phyloP scores from a whole-genome alignment of 2,329 filamentous ascomycete species.

The Ceratocystis cacaofunesta region DNA sequence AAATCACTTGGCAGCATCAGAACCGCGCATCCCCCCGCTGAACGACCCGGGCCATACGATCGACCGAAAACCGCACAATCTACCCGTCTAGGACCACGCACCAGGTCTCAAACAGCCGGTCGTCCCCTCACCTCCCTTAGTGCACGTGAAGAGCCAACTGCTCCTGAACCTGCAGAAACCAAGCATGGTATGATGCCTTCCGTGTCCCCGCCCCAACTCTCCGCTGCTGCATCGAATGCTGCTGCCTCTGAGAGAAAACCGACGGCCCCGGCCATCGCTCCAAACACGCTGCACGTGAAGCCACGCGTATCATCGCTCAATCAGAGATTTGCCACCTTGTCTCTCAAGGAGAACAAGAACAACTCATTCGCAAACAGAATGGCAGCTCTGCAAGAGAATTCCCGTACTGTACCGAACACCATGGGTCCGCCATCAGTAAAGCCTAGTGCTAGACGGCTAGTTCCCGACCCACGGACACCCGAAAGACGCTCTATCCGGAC shows the following conservation, averaged over 20 bases:
- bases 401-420: background rate
- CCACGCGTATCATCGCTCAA: constrained; percentile 8
- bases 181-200: constrained; percentile 8
- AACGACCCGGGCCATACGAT: constrained; percentile 32
- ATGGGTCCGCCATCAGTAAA: background rate
- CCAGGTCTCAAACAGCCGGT: constrained; percentile 10
- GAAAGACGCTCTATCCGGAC: background rate
- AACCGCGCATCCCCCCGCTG: constrained; percentile 28
- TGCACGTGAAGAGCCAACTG: background rate
- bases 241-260: background rate
- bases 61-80: constrained; percentile 39
- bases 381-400: background rate
- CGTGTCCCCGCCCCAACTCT: background rate
- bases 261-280: background rate
- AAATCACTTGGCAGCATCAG: constrained; percentile 41
- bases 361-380: background rate
- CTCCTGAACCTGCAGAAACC: background rate
- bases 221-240: background rate
- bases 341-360: constrained; percentile 9
- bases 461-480: background rate
- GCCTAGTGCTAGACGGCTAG: background rate
- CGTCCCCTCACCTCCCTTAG: constrained; percentile 8
- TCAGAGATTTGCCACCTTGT: constrained; percentile 7
- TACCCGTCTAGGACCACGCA: constrained; percentile 19
- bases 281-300: background rate